Evolutionary conservation across 768 basidiomycete species (phyloP), one percentile per base, ranked within the genome.

Genomic region (Tricholoma terreum): DNA sequence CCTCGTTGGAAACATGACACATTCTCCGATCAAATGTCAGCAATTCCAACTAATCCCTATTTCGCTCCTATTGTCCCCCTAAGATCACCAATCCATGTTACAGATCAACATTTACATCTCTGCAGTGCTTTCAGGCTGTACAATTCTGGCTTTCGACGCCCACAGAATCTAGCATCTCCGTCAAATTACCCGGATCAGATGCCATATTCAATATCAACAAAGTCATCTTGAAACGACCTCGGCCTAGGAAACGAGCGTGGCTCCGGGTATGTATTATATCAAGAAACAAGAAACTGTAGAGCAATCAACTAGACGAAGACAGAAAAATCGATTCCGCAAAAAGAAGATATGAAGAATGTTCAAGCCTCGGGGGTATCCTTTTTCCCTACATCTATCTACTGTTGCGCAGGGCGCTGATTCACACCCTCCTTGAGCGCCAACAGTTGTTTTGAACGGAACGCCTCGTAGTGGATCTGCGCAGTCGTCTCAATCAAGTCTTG

Each of bases 401-500:
- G 71, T 58, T 75, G 73, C 53, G 80, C 71, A 50, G 86, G 86
- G 61, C 84, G 81, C 70, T 84, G 82, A 72, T 84, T 87, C 58
- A 93, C 93, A 36, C 91, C 90, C 76, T 98, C 96, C 81, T 98
- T 98, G 67, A 98, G 84, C 12, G 96, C 96, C 48, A 98, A 81
- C 63, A 98, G 75, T 78, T 99, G 96, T 79, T 98, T 98, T 65
- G 94, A 96, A 62, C 96, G 87, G 93, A 99, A 99, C 8, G 95
- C 94, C 79, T 99, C 96, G 72, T 98, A 99, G 77, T 99, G 96
- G 72, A 96, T 97, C 74, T 95, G 92, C 10, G 97, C 94, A 9
- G 97, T 98, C 55, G 96, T 97, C 80, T 99, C 96, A 70, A 99
- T 99, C 70, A 99, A 77, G 69, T 98, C 96, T 73, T 99, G 96